Conservation (phyloP, 352 stramenopile genomes). For the Phytopythium kandeliae region DNA sequence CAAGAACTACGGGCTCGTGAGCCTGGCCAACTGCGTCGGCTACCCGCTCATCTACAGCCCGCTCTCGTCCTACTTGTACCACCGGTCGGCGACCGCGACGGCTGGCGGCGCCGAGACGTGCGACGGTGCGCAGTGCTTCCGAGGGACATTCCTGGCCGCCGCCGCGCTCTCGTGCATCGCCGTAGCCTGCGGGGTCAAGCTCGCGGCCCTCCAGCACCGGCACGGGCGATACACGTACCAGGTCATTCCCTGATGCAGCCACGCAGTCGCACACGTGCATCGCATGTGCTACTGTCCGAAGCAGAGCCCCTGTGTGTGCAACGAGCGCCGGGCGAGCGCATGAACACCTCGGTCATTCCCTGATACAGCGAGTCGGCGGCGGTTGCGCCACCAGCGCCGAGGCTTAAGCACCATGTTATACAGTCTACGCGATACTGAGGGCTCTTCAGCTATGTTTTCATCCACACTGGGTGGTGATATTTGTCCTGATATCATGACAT, state of each 20-base stretch:
- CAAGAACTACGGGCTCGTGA: constrained; percentile 83
- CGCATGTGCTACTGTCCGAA: no score
- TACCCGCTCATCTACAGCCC: constrained; percentile 78
- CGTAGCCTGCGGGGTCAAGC: constrained; percentile 39
- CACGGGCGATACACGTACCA: constrained; percentile 22
- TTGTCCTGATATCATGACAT: no score
- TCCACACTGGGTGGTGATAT: no score
- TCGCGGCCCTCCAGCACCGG: constrained; percentile 29
- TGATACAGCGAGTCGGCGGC: no score
- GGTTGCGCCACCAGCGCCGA: no score
- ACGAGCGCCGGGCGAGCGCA: no score
- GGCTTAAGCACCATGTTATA: no score
- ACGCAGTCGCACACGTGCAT: no score
- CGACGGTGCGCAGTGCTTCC: constrained; percentile 53
- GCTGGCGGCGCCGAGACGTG: constrained; percentile 43
- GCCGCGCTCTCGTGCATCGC: constrained; percentile 50
- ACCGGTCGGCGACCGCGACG: constrained; percentile 19
- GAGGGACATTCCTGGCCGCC: constrained; percentile 54
- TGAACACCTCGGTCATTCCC: no score
- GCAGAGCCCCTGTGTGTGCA: no score
- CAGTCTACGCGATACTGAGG: no score
- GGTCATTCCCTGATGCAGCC: constrained; percentile 17
- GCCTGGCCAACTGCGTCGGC: constrained; percentile 73
- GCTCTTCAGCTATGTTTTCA: no score
- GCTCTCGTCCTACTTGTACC: constrained; percentile 70